Evolutionary conservation across 2,329 filamentous ascomycete genomes (phyloP).

Genomic region (Sarocladium strictum): DNA sequence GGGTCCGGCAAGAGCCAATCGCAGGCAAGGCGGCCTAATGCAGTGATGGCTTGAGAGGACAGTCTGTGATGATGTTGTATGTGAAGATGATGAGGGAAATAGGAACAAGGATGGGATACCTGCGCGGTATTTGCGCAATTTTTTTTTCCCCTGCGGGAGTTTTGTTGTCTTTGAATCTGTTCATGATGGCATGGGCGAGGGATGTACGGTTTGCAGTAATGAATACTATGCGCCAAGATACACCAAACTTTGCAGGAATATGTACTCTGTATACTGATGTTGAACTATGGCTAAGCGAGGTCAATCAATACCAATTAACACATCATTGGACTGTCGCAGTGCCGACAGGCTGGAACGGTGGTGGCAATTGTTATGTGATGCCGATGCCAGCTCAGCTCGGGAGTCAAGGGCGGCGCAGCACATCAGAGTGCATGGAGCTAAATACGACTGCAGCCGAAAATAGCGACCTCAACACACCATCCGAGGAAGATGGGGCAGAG

Average conservation of each 20-base stretch:
- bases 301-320: too few relatives aligned
- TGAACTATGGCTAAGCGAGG: too few relatives aligned
- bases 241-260: too few relatives aligned
- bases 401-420: conserved; percentile 3
- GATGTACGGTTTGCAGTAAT: conserved; percentile 5
- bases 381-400: background rate
- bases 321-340: background rate
- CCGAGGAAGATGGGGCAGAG: background rate
- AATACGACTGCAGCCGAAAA: background rate
- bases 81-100: conserved; percentile 3
- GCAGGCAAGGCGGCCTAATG: conserved; percentile 19
- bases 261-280: too few relatives aligned
- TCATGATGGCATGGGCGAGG: background rate
- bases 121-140: background rate
- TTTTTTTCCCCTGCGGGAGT: background rate
- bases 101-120: background rate
- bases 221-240: background rate
- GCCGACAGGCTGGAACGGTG: background rate
- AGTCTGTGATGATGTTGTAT: background rate
- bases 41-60: conserved; percentile 21
- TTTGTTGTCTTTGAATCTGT: background rate
- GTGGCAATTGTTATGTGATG: too few relatives aligned
- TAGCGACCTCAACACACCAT: background rate
- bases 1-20: conserved; percentile 16
- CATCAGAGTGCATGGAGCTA: background rate